Conservation (phyloP, 495 filamentous ascomycete species). For the Jackrogersella minutella region DNA sequence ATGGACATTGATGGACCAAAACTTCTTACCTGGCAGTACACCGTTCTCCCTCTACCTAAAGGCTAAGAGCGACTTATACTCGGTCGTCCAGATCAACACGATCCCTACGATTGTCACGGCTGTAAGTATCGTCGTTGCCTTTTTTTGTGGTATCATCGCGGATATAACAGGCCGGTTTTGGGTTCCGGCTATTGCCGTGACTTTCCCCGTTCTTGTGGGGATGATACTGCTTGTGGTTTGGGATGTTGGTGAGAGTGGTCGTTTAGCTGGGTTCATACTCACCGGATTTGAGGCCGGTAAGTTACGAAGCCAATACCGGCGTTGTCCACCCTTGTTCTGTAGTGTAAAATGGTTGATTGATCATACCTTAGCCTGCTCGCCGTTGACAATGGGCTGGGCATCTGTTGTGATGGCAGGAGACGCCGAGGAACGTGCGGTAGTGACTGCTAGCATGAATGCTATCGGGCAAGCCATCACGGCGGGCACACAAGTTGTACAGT, state of each 20-base stretch:
- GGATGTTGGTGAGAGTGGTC: conserved; percentile 45
- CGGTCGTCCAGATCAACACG: conserved; percentile 46
- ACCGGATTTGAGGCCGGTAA: conserved; percentile 47
- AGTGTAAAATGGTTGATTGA: background rate
- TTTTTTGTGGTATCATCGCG: conserved; percentile 41
- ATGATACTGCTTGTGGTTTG: conserved; percentile 43
- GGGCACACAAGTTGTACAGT: conserved; percentile 47
- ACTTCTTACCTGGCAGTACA: conserved; percentile 40
- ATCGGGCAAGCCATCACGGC: conserved; percentile 50
- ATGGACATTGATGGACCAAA: conserved; percentile 47
- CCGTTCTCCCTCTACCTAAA: conserved; percentile 49
- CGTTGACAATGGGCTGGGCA: conserved; percentile 49
- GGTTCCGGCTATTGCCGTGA: conserved; percentile 42
- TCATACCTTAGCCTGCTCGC: conserved; percentile 40
- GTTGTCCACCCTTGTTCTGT: background rate
- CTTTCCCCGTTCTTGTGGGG: conserved; percentile 42
- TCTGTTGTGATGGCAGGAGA: conserved; percentile 47
- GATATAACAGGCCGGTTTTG: conserved; percentile 45
- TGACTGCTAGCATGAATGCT: conserved; percentile 50
- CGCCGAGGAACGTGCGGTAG: conserved; percentile 48
- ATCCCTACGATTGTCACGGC: conserved; percentile 50
- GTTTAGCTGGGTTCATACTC: conserved; percentile 46
- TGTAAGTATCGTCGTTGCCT: conserved; percentile 44
- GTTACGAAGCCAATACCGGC: background rate
- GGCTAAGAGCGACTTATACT: conserved; percentile 46